Base-by-base conservation (phyloP, 1,284 basidiomycete species). In the Pseudozyma thailandica region DNA sequence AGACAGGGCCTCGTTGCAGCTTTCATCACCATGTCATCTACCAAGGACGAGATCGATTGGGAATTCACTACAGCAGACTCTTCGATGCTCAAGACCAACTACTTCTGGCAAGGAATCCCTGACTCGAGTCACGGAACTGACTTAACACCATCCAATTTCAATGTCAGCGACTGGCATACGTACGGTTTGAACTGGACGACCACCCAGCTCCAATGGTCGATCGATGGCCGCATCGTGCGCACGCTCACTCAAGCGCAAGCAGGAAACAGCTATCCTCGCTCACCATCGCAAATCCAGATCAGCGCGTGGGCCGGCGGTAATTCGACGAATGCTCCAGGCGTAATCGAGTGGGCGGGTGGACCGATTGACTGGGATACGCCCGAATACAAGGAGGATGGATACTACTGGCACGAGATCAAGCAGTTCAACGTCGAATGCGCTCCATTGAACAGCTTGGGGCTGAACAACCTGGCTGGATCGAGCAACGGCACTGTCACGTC, bases 101-200 rank as follows among this genome's bases (percentile, higher is more conserved):
- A 64, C 42, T 81, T 72, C 30, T 53, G 51, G 21, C 50, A 73
- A 39, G 73, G 70, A 15, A 9, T 51, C 15, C 15, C 52, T 4
- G 48, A 50, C 26, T 33, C 27, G 10, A 45, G 39, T 13, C 46
- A 66, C 20, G 71, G 63, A 21, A 20, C 23, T 16, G 52, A 51
- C 25, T 70, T 20, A 44, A 16, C 28, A 35, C 27, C 38, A 6
- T 28, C 49, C 28, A 46, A 48, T 20, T 70, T 64, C 46, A 57
- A 50, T 28, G 63, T 78, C 21, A 54, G 42, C 25, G 54, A 75
- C 30, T 75, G 64, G 69, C 78, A 80, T 54, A 76, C 72, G 2
- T 80, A 73, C 49, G 73, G 71, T 13, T 42, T 82, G 31, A 71
- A 70, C 44, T 82, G 80, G 80, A 59, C 69, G n/a, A 63, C 60